These are phyloP conservation scores for Ophiostoma quercus DNA, from an alignment of 2,329 filamentous ascomycete species.

Conservation along the genomic window DNA sequence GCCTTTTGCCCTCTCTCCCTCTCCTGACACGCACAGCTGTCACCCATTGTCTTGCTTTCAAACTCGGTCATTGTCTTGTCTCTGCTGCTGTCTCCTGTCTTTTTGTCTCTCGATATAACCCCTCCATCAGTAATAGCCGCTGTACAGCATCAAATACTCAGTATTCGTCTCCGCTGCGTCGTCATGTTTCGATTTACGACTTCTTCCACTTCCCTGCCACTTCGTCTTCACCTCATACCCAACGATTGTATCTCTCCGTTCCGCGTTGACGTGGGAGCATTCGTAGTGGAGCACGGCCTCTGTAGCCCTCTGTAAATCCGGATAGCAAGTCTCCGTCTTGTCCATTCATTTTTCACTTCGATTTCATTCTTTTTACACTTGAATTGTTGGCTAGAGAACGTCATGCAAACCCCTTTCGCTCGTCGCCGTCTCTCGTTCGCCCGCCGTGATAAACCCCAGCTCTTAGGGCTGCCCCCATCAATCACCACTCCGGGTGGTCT, in stretches of 20 bases:
- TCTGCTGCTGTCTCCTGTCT: not conserved
- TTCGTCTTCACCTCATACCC: not conserved
- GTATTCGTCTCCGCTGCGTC: not conserved
- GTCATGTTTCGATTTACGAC: not conserved
- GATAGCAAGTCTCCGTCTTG: not conserved
- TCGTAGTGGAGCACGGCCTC: not conserved
- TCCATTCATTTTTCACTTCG: no score
- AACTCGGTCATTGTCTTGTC: not conserved
- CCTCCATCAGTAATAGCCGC: not conserved
- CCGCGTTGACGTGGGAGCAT: slow-evolving; percentile 7
- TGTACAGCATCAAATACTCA: not conserved
- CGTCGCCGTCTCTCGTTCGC: not conserved
- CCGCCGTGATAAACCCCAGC: not conserved
- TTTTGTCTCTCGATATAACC: not conserved
- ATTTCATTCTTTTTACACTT: not conserved
- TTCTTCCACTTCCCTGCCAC: slow-evolving; percentile 6
- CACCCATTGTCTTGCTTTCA: not conserved
- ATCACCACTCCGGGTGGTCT: slow-evolving; percentile 25
- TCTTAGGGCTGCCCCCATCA: not conserved
- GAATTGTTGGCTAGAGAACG: not conserved
- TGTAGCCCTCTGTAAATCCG: not conserved
- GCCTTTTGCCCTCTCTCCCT: not conserved
- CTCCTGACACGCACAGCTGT: slow-evolving; percentile 5
- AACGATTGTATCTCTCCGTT: not conserved
- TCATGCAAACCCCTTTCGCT: not conserved